phyloP scores from a whole-genome alignment of 805 yeast genomes.

The Pichia ethanolica region DNA sequence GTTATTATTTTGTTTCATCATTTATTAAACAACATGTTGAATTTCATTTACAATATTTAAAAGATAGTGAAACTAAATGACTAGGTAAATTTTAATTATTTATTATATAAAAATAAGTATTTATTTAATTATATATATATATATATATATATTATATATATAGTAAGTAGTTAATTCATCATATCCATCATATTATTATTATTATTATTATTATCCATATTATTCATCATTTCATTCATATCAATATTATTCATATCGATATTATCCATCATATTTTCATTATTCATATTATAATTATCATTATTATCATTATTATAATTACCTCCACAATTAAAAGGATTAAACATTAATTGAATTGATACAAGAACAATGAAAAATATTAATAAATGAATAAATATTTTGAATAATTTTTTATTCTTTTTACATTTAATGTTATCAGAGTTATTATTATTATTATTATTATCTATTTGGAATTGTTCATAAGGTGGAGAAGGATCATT shows the following conservation, averaged over 20 bases:
- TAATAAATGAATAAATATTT: not conserved
- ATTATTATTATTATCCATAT: not conserved
- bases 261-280: too few relatives aligned
- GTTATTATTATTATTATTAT: not conserved
- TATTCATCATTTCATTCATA: not conserved
- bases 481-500: not conserved
- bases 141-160: too few relatives aligned
- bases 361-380: not conserved
- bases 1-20: conserved; percentile 75
- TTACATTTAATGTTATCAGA: not conserved
- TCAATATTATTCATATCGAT: not conserved
- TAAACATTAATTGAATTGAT: not conserved
- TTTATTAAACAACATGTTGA: conserved; percentile 79
- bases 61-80: conserved; percentile 15
- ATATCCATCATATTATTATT: not conserved
- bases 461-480: not conserved
- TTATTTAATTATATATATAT: not conserved
- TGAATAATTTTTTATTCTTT: not conserved
- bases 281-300: not conserved
- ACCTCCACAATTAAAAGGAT: not conserved
- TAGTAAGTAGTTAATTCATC: too few relatives aligned
- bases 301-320: too few relatives aligned
- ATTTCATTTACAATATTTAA: conserved; percentile 62
- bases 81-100: conserved; percentile 4
- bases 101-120: not conserved